Evolutionary conservation across 2,329 filamentous ascomycete genomes (phyloP).

Genomic region (Neurospora sp.): DNA sequence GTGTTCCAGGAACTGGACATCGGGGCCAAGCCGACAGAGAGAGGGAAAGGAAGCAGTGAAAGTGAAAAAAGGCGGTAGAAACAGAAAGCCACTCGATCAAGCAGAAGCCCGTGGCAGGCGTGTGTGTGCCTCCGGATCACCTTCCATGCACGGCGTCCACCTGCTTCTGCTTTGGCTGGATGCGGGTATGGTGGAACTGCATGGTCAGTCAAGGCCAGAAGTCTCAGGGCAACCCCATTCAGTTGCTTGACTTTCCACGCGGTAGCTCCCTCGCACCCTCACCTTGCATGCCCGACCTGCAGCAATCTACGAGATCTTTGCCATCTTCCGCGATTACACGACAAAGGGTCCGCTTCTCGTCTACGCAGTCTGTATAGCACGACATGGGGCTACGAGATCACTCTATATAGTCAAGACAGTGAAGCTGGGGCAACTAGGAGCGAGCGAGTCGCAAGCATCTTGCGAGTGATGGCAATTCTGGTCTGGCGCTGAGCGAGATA

Average conservation of each 20-base stretch:
- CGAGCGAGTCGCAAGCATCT: neutral
- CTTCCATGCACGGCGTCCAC: slow-evolving; percentile 2
- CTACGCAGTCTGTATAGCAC: neutral
- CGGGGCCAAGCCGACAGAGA: neutral
- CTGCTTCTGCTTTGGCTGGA: neutral
- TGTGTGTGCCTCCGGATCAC: neutral
- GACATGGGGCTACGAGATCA: neutral
- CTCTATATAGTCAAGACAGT: neutral
- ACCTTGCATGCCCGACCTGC: slow-evolving; percentile 8
- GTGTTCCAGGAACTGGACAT: neutral
- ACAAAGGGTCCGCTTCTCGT: neutral
- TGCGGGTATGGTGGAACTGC: neutral
- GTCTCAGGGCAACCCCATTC: neutral
- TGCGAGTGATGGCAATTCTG: neutral
- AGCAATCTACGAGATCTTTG: slow-evolving; percentile 5
- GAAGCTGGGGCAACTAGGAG: neutral
- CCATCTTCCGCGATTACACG: neutral
- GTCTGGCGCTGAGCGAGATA: neutral
- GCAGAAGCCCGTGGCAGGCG: slow-evolving; percentile 5
- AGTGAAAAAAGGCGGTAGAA: neutral
- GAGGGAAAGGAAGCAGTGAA: neutral
- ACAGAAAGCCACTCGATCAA: slow-evolving; percentile 7
- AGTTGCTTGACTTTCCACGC: neutral
- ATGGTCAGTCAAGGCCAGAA: neutral
- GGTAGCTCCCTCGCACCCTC: neutral